Evolutionary conservation across 2,329 filamentous ascomycete genomes (phyloP).

Genomic region (Phoma sp.): DNA sequence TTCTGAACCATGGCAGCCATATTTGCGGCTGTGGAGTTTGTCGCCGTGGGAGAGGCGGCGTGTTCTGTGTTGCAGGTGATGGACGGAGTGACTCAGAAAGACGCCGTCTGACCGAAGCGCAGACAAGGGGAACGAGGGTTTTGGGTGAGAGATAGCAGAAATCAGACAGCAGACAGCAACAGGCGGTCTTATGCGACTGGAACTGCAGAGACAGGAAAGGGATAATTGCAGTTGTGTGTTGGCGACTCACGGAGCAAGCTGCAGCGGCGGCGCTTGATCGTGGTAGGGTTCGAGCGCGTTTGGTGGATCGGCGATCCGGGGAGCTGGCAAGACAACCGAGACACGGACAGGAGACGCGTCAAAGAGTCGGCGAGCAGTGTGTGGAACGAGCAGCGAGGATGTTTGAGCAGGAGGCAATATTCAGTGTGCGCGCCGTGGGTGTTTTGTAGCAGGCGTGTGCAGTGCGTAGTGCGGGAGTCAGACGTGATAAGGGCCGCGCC

Average conservation of each 20-base stretch:
- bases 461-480: conserved; percentile 14
- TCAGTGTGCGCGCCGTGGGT: conserved; percentile 17
- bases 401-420: conserved; percentile 9
- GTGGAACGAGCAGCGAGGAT: conserved; percentile 7
- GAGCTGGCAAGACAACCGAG: conserved; percentile 13
- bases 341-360: conserved; percentile 16
- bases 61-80: conserved; percentile 26
- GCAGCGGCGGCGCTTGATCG: conserved; percentile 30
- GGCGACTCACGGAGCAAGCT: conserved; percentile 33
- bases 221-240: conserved; percentile 25
- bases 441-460: conserved; percentile 6
- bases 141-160: conserved; percentile 24
- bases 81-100: conserved; percentile 41
- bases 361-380: conserved; percentile 9
- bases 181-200: conserved; percentile 26
- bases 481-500: conserved; percentile 16
- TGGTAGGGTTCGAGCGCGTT: conserved; percentile 16
- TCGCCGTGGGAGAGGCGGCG: not conserved
- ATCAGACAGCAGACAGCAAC: too few relatives aligned
- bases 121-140: conserved; percentile 1
- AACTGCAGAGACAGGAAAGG: conserved; percentile 21
- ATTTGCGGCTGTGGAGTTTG: conserved; percentile 15
- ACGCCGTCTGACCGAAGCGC: conserved; percentile 30
- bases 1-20: conserved; percentile 47
- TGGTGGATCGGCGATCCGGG: conserved; percentile 36